Conservation (phyloP, 352 stramenopile genomes). For the Phytophthora nicotianae region DNA sequence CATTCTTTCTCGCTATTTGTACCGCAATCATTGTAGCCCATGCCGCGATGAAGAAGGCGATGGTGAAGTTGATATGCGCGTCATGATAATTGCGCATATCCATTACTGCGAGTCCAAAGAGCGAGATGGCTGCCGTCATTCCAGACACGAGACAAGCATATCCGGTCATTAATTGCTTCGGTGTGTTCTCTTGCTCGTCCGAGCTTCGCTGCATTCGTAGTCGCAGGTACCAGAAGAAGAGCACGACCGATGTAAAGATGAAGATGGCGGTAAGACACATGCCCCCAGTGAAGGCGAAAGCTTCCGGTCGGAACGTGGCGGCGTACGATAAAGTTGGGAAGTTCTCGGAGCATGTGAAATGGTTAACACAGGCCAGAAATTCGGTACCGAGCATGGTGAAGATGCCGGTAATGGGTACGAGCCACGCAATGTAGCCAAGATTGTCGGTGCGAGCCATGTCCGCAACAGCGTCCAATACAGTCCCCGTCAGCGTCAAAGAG, state of each 20-base stretch:
- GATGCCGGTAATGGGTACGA: constrained; percentile 77
- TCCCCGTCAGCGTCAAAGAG: neutral
- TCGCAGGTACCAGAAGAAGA: constrained; percentile 78
- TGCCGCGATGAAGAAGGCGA: constrained; percentile 76
- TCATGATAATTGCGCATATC: constrained; percentile 83
- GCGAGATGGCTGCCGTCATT: constrained; percentile 43
- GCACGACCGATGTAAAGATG: constrained; percentile 56
- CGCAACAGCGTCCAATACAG: constrained; percentile 21
- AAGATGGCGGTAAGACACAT: constrained; percentile 84
- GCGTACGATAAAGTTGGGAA: constrained; percentile 89
- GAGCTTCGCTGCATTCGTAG: constrained; percentile 37
- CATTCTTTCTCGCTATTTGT: constrained; percentile 49
- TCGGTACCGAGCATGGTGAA: constrained; percentile 79
- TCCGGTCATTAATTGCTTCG: constrained; percentile 7
- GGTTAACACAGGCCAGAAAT: constrained; percentile 62
- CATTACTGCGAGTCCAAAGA: constrained; percentile 70
- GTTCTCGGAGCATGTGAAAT: constrained; percentile 75
- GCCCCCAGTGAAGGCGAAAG: constrained; percentile 68
- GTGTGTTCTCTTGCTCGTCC: constrained; percentile 2
- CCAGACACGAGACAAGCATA: constrained; percentile 43
- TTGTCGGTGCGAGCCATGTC: constrained; percentile 50
- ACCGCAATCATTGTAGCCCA: constrained; percentile 72
- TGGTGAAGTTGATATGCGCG: constrained; percentile 71
- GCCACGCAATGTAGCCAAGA: constrained; percentile 65
- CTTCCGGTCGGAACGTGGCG: constrained; percentile 75